Conservation (phyloP, 1,139 yeast species). For the Saccharomyces hybrid region DNA sequence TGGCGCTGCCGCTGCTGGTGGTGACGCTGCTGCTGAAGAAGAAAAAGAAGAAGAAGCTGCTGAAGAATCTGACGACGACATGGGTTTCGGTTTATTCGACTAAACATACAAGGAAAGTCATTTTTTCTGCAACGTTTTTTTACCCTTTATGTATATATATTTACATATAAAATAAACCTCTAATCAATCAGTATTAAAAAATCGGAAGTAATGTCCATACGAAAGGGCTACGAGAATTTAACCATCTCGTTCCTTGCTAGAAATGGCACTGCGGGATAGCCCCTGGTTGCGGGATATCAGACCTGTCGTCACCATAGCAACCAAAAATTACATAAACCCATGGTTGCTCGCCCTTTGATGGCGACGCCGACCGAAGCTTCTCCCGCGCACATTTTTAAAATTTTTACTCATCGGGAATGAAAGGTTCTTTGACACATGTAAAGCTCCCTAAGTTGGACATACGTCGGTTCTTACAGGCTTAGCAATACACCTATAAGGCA, state of each 20-base stretch:
- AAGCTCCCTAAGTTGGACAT: not conserved
- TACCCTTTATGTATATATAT: not conserved
- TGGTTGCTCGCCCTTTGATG: not conserved
- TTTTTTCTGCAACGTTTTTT: not conserved
- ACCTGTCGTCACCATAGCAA: not conserved
- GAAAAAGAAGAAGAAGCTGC: slow-evolving; percentile 39
- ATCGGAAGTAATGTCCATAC: not conserved
- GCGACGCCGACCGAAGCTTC: not conserved
- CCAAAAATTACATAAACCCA: not conserved
- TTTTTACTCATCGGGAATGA: not conserved
- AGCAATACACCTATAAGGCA: not conserved
- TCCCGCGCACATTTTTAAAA: slow-evolving; percentile 1
- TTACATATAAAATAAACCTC: not conserved
- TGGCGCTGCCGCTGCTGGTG: slow-evolving; percentile 53
- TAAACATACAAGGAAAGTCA: slow-evolving; percentile 30
- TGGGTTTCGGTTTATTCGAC: slow-evolving; percentile 73
- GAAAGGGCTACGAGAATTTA: not conserved
- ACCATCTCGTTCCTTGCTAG: not conserved
- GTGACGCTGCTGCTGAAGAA: slow-evolving; percentile 56
- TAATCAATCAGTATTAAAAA: not conserved
- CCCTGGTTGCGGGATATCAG: not conserved
- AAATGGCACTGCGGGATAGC: not conserved
- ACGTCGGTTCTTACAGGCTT: not conserved
- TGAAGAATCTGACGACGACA: slow-evolving; percentile 76
- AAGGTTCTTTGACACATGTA: slow-evolving; percentile 1